Evolutionary conservation across 441 rosid genomes (phyloP).

Genomic region (Jatropha podagrica): DNA sequence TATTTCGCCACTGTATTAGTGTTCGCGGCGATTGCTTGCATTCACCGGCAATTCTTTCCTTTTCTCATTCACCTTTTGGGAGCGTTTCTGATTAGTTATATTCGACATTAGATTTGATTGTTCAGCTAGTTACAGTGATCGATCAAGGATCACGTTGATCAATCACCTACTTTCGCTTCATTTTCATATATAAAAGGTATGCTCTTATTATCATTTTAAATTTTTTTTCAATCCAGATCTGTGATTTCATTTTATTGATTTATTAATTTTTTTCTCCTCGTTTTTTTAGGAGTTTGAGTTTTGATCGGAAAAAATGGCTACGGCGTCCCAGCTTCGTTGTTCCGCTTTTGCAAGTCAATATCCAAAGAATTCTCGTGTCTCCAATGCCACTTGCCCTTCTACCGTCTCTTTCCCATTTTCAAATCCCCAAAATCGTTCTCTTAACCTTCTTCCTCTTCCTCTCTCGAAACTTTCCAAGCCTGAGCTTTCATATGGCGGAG

Average conservation of each 20-base stretch:
- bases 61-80: not conserved
- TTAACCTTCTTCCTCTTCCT: slow-evolving; percentile 37
- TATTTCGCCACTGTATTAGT: not conserved
- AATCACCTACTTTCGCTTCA: not conserved
- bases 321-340: slow-evolving; percentile 40
- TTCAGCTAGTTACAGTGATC: not conserved
- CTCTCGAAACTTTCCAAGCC: slow-evolving; percentile 7
- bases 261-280: not conserved
- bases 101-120: not conserved
- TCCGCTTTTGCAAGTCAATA: slow-evolving; percentile 34
- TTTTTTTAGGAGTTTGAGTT: not conserved
- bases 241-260: not conserved
- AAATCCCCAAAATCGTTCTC: slow-evolving; percentile 33
- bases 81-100: not conserved
- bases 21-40: not conserved
- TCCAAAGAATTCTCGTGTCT: slow-evolving; percentile 23
- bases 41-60: not conserved
- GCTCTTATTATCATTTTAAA: not conserved
- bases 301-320: slow-evolving; percentile 37
- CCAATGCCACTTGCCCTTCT: slow-evolving; percentile 19
- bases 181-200: not conserved
- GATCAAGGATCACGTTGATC: not conserved
- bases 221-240: not conserved
- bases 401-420: slow-evolving; percentile 28
- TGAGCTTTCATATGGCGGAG: slow-evolving; percentile 24